A percentile compares a stretch with the other conserved stretches of the same genome.
Evolutionary conservation across 2,329 filamentous ascomycete genomes (phyloP).

Genomic region (Cladosporium sp.): DNA sequence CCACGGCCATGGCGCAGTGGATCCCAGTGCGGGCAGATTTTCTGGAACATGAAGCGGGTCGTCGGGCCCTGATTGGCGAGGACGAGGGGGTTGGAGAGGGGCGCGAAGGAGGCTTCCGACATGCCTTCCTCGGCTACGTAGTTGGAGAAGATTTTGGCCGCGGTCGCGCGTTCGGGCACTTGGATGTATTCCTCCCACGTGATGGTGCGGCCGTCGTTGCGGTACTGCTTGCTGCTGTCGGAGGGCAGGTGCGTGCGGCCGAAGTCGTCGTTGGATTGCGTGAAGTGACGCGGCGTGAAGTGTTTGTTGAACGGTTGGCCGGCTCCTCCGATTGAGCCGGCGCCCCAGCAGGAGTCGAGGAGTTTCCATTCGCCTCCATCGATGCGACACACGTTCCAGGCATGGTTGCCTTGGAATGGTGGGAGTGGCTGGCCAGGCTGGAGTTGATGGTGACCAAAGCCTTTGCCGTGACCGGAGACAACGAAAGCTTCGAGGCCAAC

Average conservation of each 20-base stretch:
- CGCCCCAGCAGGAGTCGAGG: slow-evolving; percentile 89
- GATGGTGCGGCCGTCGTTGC: slow-evolving; percentile 62
- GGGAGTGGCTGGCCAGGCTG: slow-evolving; percentile 63
- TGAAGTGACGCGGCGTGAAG: slow-evolving; percentile 63
- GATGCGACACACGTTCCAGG: slow-evolving; percentile 86
- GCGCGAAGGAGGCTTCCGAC: slow-evolving; percentile 57
- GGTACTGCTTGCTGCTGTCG: slow-evolving; percentile 66
- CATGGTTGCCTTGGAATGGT: slow-evolving; percentile 61
- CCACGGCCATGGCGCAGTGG: slow-evolving; percentile 62
- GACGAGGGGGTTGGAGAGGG: slow-evolving; percentile 55
- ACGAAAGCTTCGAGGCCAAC: slow-evolving; percentile 76
- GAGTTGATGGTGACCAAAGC: slow-evolving; percentile 66
- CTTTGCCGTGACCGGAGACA: slow-evolving; percentile 79
- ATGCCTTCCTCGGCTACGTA: slow-evolving; percentile 49
- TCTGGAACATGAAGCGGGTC: slow-evolving; percentile 71
- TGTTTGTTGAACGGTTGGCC: slow-evolving; percentile 59
- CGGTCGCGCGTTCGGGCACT: slow-evolving; percentile 49
- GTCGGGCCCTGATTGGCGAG: slow-evolving; percentile 48
- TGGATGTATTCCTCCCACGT: slow-evolving; percentile 80
- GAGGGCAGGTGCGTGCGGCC: slow-evolving; percentile 74
- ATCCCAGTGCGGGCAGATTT: slow-evolving; percentile 79
- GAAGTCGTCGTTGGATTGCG: slow-evolving; percentile 71
- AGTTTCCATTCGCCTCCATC: slow-evolving; percentile 89
- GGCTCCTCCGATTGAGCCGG: slow-evolving; percentile 60
- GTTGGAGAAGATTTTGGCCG: slow-evolving; percentile 44